Conservation (phyloP, 1,284 basidiomycete species). For the Sporisorium graminicola region DNA sequence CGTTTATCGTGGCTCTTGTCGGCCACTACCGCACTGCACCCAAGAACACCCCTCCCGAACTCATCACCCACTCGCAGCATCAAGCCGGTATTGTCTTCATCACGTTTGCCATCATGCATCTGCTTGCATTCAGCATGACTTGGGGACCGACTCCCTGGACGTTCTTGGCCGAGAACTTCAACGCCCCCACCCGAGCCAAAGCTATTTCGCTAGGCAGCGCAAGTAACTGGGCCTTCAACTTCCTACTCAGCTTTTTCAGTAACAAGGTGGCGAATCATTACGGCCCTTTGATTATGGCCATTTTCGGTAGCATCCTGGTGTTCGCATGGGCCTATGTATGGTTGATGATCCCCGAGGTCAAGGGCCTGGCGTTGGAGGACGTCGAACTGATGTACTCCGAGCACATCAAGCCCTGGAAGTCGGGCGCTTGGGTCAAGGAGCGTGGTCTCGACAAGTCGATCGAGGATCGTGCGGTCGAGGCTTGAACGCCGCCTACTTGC, state of each 20-base stretch:
- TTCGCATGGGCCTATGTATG: conserved; percentile 70
- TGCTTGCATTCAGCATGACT: conserved; percentile 79
- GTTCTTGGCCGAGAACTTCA: conserved; percentile 74
- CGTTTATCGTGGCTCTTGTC: conserved; percentile 72
- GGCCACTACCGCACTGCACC: conserved; percentile 73
- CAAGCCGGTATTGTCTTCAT: conserved; percentile 77
- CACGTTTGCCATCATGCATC: conserved; percentile 81
- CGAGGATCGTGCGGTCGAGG: conserved; percentile 30
- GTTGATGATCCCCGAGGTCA: conserved; percentile 81
- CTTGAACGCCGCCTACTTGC: neutral
- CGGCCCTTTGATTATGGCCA: conserved; percentile 77
- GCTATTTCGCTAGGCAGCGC: conserved; percentile 79
- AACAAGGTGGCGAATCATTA: conserved; percentile 76
- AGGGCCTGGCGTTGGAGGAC: conserved; percentile 81
- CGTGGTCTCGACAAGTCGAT: conserved; percentile 28
- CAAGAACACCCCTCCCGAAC: conserved; percentile 72
- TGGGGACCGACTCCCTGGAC: conserved; percentile 81
- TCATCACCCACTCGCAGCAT: conserved; percentile 53
- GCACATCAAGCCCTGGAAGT: conserved; percentile 42
- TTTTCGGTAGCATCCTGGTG: conserved; percentile 78
- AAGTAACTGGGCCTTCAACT: conserved; percentile 78
- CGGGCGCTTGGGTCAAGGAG: conserved; percentile 37
- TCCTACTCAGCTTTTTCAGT: conserved; percentile 79
- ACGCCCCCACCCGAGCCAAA: conserved; percentile 80
- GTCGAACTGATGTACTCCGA: conserved; percentile 71